phyloP scores from a whole-genome alignment of 306 rosid genomes.

The Glycine latifolia region DNA sequence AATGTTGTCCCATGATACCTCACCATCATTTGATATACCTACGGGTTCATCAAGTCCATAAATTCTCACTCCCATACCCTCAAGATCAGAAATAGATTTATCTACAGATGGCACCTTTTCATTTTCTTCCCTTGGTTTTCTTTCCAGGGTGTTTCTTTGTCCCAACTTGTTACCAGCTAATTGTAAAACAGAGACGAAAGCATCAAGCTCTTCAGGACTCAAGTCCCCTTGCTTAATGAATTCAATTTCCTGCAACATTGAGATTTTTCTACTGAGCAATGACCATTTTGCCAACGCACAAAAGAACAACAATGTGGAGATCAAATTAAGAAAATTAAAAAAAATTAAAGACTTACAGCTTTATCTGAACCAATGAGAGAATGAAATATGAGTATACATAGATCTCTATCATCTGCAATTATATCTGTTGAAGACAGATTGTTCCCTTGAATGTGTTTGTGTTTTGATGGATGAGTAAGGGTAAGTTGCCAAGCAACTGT shows the following conservation, averaged over 20 bases:
- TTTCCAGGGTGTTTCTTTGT: slow-evolving; percentile 55
- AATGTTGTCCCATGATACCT: slow-evolving; percentile 84
- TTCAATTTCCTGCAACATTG: slow-evolving; percentile 82
- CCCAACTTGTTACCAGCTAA: slow-evolving; percentile 71
- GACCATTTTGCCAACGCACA: background rate
- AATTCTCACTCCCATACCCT: slow-evolving; percentile 86
- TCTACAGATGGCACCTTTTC: slow-evolving; percentile 63
- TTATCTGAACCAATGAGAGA: slow-evolving; percentile 73
- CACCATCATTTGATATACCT: slow-evolving; percentile 50
- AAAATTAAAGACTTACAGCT: slow-evolving; percentile 64
- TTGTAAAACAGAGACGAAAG: slow-evolving; percentile 77
- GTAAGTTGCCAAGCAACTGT: slow-evolving; percentile 86
- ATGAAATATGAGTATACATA: slow-evolving; percentile 69
- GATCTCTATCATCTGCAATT: slow-evolving; percentile 56
- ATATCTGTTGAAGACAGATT: slow-evolving; percentile 48
- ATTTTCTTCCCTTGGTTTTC: slow-evolving; percentile 59
- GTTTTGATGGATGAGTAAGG: slow-evolving; percentile 61
- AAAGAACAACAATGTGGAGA: slow-evolving; percentile 35
- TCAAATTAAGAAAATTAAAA: slow-evolving; percentile 30
- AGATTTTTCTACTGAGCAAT: background rate
- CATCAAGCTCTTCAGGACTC: slow-evolving; percentile 77
- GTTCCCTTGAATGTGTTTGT: slow-evolving; percentile 54
- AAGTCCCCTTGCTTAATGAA: slow-evolving; percentile 77
- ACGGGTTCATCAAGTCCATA: slow-evolving; percentile 70
- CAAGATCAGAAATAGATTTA: slow-evolving; percentile 73